Evolutionary conservation across 805 yeast genomes (phyloP), one percentile per base, ranked within the genome.

Genomic region (Starmerella tilneyi): DNA sequence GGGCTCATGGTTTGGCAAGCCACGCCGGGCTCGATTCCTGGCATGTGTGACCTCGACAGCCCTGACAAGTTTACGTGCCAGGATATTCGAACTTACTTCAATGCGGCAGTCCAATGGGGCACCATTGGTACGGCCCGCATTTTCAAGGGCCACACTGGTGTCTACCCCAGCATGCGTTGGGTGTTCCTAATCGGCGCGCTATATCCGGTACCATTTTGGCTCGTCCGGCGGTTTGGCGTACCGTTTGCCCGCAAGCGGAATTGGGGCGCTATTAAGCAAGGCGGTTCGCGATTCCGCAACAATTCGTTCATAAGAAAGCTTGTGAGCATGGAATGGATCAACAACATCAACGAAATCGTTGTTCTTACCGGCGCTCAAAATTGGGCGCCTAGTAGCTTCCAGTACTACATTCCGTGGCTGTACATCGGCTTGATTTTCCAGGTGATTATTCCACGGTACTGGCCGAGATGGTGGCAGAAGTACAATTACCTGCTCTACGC

Each of bases 141-240:
- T 16, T 61, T 64, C 40, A 64, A 69, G 45, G 5, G 22, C 9
- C 23, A 30, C 20, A 36, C 23, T 57, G 74, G 74, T 0, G 56
- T 78, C 6, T 79, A 79, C 56, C 84, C 84, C 2, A 64, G 70
- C 7, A 61, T 79, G 51, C 72, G 74, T 56, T 79, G 75, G 72
- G 71, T 79, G 50, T 80, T 79, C 67, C 62, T 79, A 31, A 64
- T 77, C 44, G 84, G 84, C 5, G 60, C 60, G 0, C 33, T 68
- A 57, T 51, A 46, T 36, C 53, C 58, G 3, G 36, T 47, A 17
- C 45, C 54, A 9, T 50, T 56, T 30, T 48, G 53, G 45, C 22
- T 48, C 65, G 62, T 78, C 28, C 64, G 76, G 43, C 82, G 84
- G 9, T 59, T 56, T 1, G 33, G 68, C 56, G 46, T 48, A 21